A percentile compares a stretch with the other conserved stretches of the same genome.
Conservation (phyloP, 2,329 filamentous ascomycete genomes). For the Colletotrichum coccodes region DNA sequence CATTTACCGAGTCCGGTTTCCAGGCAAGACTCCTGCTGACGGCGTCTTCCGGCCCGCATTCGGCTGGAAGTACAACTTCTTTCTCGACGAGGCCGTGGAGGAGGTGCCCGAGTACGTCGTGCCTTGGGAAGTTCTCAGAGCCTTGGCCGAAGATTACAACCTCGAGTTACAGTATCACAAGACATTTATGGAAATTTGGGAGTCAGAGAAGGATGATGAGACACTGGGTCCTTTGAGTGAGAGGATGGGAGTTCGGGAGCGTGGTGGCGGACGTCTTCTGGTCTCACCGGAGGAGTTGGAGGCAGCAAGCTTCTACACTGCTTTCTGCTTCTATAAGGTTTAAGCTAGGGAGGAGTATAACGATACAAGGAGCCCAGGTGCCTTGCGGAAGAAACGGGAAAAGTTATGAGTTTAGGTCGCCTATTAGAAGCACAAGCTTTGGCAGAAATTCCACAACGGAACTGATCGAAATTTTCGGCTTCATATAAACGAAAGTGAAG, state of each 20-base stretch:
- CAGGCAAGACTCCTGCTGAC: constrained; percentile 82
- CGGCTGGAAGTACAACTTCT: constrained; percentile 98
- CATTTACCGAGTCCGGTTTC: constrained; percentile 92
- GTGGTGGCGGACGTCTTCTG: constrained; percentile 71
- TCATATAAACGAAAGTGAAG: too few relatives aligned
- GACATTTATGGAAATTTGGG: constrained; percentile 90
- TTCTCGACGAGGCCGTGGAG: constrained; percentile 94
- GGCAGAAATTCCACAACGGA: neutral
- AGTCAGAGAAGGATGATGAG: constrained; percentile 86
- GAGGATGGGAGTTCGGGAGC: constrained; percentile 91
- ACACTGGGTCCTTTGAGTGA: constrained; percentile 87
- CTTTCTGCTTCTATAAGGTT: constrained; percentile 97
- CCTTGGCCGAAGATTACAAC: constrained; percentile 95
- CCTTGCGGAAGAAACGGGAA: neutral
- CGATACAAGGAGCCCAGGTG: neutral
- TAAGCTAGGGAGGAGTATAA: constrained; percentile 47
- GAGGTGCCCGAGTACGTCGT: constrained; percentile 98
- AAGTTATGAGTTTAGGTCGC: neutral
- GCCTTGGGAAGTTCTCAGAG: constrained; percentile 97
- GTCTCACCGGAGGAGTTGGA: constrained; percentile 92
- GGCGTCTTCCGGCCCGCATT: constrained; percentile 94
- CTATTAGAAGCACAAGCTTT: neutral
- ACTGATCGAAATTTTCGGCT: neutral
- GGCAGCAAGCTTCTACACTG: constrained; percentile 90
- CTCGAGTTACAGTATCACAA: constrained; percentile 95